Evolutionary conservation across 2,329 filamentous ascomycete genomes (phyloP).

Genomic region (Colletotrichum chlorophyti): DNA sequence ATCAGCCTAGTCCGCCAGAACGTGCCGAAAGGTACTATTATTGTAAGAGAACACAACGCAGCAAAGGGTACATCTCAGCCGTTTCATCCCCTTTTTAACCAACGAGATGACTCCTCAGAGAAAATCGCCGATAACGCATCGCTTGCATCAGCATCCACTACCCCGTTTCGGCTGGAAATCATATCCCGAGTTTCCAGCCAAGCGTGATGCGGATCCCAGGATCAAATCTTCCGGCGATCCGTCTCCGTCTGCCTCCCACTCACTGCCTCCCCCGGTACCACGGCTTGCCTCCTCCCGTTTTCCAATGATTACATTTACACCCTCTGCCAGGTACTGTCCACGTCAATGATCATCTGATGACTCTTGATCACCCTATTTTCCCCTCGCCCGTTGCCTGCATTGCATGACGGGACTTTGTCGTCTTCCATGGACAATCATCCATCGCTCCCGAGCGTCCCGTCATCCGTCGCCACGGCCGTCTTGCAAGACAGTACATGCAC

Average conservation of each 20-base stretch:
- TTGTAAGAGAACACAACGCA: too few species aligned
- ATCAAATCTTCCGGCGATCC: slow-evolving; percentile 17
- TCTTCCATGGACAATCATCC: too few species aligned
- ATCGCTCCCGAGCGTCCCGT: slow-evolving; percentile 13
- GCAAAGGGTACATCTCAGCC: too few species aligned
- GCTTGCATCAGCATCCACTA: background rate
- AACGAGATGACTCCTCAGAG: too few species aligned
- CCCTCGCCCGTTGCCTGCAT: slow-evolving; percentile 13
- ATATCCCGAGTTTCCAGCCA: background rate
- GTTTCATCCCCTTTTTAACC: too few species aligned
- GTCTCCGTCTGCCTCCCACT: slow-evolving; percentile 11
- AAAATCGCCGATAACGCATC: background rate
- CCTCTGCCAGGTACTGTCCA: slow-evolving; percentile 3
- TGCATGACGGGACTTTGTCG: slow-evolving; percentile 13
- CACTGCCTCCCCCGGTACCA: too few species aligned
- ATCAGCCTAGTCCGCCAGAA: too few species aligned
- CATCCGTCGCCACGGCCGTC: background rate
- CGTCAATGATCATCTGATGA: slow-evolving; percentile 23
- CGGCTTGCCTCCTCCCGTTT: too few species aligned
- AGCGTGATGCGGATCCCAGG: too few species aligned
- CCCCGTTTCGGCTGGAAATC: background rate
- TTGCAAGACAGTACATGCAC: too few species aligned
- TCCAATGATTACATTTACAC: background rate
- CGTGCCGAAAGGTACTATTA: too few species aligned
- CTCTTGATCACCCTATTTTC: too few species aligned